These are phyloP conservation scores for Stemphylium beticola DNA, from an alignment of 2,329 filamentous ascomycete species.

Conservation along the genomic window DNA sequence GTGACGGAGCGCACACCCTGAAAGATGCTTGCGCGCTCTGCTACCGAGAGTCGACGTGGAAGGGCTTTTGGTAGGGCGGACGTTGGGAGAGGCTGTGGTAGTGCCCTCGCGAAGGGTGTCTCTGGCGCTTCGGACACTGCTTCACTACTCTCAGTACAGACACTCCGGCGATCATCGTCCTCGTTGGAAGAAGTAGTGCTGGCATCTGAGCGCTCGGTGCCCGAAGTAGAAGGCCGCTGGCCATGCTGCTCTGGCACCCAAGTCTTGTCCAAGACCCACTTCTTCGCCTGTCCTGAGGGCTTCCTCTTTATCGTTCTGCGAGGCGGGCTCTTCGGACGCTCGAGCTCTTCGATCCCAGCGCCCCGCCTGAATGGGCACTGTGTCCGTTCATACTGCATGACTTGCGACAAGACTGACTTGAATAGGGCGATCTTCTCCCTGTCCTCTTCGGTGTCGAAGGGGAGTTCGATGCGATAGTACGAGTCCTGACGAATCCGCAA, in stretches of 20 bases:
- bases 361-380: constrained; percentile 81
- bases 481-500: constrained; percentile 81
- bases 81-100: constrained; percentile 15
- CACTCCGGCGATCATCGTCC: constrained; percentile 45
- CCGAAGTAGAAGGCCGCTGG: constrained; percentile 37
- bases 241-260: constrained; percentile 56
- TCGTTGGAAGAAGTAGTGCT: constrained; percentile 41
- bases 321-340: constrained; percentile 68
- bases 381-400: constrained; percentile 86
- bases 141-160: constrained; percentile 41
- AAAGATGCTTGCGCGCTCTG: constrained; percentile 41
- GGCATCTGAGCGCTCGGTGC: constrained; percentile 38
- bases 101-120: constrained; percentile 24
- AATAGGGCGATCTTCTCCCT: constrained; percentile 68
- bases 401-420: constrained; percentile 71
- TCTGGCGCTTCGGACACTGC: constrained; percentile 29
- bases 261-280: constrained; percentile 55
- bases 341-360: constrained; percentile 76
- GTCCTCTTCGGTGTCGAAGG: constrained; percentile 69
- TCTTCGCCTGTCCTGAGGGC: constrained; percentile 59
- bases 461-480: constrained; percentile 90
- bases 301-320: constrained; percentile 59
- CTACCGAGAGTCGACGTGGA: constrained; percentile 33
- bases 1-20: constrained; percentile 39
- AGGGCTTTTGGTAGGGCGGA: constrained; percentile 13